Conservation (phyloP, 2,329 filamentous ascomycete species). For the Colletotrichum theobromicola region DNA sequence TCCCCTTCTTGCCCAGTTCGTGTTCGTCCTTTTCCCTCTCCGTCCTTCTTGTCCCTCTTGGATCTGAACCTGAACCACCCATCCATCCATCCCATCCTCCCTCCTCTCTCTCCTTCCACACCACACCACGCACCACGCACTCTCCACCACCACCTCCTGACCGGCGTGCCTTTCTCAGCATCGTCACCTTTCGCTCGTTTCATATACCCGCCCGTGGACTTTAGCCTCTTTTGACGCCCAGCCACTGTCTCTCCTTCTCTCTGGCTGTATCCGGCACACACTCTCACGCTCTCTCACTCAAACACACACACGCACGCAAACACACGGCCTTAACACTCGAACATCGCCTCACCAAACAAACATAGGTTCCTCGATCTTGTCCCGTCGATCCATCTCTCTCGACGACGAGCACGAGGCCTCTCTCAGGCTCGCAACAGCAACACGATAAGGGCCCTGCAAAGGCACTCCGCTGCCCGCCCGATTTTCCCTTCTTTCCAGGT, state of each 20-base stretch:
- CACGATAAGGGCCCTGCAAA: slow-evolving; percentile 18
- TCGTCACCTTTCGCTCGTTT: slow-evolving; percentile 29
- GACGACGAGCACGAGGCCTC: neutral
- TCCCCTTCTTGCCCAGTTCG: slow-evolving; percentile 20
- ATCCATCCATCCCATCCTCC: slow-evolving; percentile 7
- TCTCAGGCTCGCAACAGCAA: slow-evolving; percentile 4
- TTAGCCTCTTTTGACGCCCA: slow-evolving; percentile 23
- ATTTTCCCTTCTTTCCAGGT: slow-evolving; percentile 57
- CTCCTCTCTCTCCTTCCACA: slow-evolving; percentile 9
- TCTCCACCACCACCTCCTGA: slow-evolving; percentile 19
- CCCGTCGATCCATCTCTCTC: neutral
- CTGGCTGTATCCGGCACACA: slow-evolving; percentile 17
- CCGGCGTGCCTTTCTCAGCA: slow-evolving; percentile 22
- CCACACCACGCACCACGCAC: slow-evolving; percentile 3
- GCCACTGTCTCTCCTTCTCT: slow-evolving; percentile 24
- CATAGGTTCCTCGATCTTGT: neutral
- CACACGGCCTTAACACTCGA: neutral
- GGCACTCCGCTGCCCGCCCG: slow-evolving; percentile 24
- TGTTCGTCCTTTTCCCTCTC: slow-evolving; percentile 19
- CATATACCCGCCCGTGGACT: slow-evolving; percentile 27
- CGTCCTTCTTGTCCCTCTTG: slow-evolving; percentile 8
- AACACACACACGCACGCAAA: slow-evolving; percentile 11
- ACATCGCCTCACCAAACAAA: neutral
- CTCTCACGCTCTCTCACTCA: neutral
- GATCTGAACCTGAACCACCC: slow-evolving; percentile 9